Percentiles rank a stretch among this genome's conserved stretches.
Evolutionary conservation across 495 filamentous ascomycete species (phyloP).

Genomic region (Lichina pygmaea): DNA sequence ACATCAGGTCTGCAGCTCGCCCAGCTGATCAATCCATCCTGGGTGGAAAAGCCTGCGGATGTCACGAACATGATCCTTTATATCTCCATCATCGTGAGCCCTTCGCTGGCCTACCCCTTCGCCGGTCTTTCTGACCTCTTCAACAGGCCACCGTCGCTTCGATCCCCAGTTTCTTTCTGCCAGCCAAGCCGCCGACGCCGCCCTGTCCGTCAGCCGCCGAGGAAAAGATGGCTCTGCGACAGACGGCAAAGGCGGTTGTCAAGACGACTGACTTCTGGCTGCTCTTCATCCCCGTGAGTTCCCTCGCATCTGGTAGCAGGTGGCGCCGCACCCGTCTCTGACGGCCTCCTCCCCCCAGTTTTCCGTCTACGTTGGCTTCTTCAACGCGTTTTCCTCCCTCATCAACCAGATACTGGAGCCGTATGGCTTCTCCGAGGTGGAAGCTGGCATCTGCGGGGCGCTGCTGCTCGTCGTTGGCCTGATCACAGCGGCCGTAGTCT

Average conservation of each 20-base stretch:
- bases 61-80: slow-evolving; percentile 68
- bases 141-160: slow-evolving; percentile 36
- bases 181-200: slow-evolving; percentile 50
- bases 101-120: neutral
- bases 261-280: slow-evolving; percentile 9
- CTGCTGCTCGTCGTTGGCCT: slow-evolving; percentile 79
- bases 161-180: slow-evolving; percentile 69
- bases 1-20: slow-evolving; percentile 22
- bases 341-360: slow-evolving; percentile 15
- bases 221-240: slow-evolving; percentile 1
- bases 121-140: slow-evolving; percentile 1
- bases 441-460: slow-evolving; percentile 75
- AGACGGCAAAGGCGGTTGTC: slow-evolving; percentile 1
- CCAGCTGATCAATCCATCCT: slow-evolving; percentile 59
- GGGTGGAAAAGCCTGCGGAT: slow-evolving; percentile 30
- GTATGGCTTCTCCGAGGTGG: slow-evolving; percentile 49
- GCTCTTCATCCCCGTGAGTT: slow-evolving; percentile 8
- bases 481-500: slow-evolving; percentile 41
- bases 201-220: slow-evolving; percentile 22
- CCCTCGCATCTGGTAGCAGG: neutral
- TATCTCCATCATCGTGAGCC: slow-evolving; percentile 53
- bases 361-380: slow-evolving; percentile 64
- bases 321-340: neutral
- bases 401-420: slow-evolving; percentile 75
- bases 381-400: slow-evolving; percentile 74